These are phyloP conservation scores for Arthrobotrys musiformis DNA, from an alignment of 2,329 filamentous ascomycete genomes.

Conservation along the genomic window DNA sequence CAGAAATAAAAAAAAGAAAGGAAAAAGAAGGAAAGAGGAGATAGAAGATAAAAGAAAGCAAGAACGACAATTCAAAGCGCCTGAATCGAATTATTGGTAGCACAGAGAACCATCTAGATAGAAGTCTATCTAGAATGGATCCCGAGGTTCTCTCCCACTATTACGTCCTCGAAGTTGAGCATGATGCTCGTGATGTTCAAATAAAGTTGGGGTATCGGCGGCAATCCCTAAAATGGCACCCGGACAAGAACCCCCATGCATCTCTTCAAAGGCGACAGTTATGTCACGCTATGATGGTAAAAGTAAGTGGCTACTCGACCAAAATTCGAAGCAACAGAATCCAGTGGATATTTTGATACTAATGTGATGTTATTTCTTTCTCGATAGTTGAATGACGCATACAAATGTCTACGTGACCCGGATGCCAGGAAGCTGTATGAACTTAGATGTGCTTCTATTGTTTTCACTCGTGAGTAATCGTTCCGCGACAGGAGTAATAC, in stretches of 20 bases:
- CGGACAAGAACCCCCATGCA: constrained; percentile 10
- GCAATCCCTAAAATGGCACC: neutral
- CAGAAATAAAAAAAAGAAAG: too few species aligned
- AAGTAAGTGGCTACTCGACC: neutral
- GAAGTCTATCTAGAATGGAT: constrained; percentile 4
- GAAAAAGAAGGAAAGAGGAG: too few species aligned
- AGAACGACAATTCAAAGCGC: too few species aligned
- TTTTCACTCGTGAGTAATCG: constrained; percentile 20
- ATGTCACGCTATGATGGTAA: neutral
- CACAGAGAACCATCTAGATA: neutral
- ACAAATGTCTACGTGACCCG: constrained; percentile 7
- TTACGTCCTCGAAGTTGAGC: constrained; percentile 20
- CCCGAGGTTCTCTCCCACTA: constrained; percentile 25
- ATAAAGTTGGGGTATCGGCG: constrained; percentile 9
- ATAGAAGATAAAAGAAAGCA: too few species aligned
- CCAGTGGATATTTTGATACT: too few species aligned
- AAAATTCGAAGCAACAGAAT: too few species aligned
- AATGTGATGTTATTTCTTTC: neutral
- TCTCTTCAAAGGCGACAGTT: neutral
- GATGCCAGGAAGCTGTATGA: constrained; percentile 26
- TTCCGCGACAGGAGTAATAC: neutral
- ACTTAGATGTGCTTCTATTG: constrained; percentile 15
- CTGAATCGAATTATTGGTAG: neutral
- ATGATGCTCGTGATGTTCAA: constrained; percentile 18
- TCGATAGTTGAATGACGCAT: constrained; percentile 7